Base-by-base conservation (phyloP, 768 basidiomycete species). In the Terana coerulea region DNA sequence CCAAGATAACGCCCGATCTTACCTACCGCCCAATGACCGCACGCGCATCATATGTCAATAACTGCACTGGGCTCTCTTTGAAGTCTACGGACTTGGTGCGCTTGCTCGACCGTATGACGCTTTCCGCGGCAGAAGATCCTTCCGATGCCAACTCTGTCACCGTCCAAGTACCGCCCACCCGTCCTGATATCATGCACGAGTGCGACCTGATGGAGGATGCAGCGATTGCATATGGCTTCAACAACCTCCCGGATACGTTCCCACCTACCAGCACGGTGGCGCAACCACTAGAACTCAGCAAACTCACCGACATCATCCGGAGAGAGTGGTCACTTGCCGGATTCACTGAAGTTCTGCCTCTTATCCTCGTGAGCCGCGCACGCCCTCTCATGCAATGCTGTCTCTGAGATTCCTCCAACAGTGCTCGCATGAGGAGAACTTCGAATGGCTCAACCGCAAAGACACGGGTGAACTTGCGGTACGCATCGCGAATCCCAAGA, bases 341-440 rank as follows among this genome's bases (percentile, higher is more conserved):
- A 25, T 99, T 95, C 92, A 80, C 92, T 43, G 97, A 99, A 69
- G 94, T 91, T 7, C 75, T 98, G 2, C 93, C 97, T 19, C 77
- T 98, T 52, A 98, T 93, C 64, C 76, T 99, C 57, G 95, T 97
- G 64, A 46, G 86, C 70, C 37, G 11, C 14, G 36, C 26, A 31
- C 12, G 25, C 14, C 17, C 30, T 24, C 19, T 25, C 2, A 26
- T 19, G 2, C 5, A 17, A 29, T n/a, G 39, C 22, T n/a, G 17
- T 35, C 5, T 37, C 21, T 17, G 7, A 41, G 17, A 3, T 34
- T 8, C 19, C 11, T 29, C 11, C 22, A n/a, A n/a, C 61, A 98
- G 94, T 99, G 95, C 71, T 98, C 95, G 10, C 93, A 94, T 62
- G 95, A 98, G 69, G 97, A 99, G 72, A 98, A 98, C 73, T 99